Percentiles rank a stretch among this genome's conserved stretches.
phyloP scores from a whole-genome alignment of 2,329 filamentous ascomycete genomes.

The Fusarium nygamai region DNA sequence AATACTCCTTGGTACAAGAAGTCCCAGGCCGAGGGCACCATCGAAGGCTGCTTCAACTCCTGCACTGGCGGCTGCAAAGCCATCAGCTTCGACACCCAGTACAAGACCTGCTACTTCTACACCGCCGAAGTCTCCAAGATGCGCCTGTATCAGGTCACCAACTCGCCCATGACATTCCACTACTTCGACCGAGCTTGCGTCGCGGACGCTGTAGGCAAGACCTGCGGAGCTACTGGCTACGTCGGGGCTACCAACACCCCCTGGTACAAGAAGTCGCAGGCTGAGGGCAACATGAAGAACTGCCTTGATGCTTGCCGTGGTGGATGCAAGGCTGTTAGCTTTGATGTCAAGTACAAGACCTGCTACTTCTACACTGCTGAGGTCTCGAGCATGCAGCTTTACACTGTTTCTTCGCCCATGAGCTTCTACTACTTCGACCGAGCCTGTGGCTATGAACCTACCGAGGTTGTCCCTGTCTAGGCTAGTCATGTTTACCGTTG shows the following conservation, averaged over 20 bases:
- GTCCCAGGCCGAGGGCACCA: background rate
- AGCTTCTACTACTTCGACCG: background rate
- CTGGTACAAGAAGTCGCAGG: background rate
- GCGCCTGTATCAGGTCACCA: background rate
- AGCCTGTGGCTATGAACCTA: background rate
- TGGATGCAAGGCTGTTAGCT: background rate
- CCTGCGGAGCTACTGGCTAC: background rate
- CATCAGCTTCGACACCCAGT: background rate
- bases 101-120: background rate
- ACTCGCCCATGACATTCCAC: background rate
- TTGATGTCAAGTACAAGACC: background rate
- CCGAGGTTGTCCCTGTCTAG: background rate
- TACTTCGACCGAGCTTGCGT: background rate
- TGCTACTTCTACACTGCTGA: background rate
- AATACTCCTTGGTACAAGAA: background rate
- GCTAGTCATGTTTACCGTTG: no score
- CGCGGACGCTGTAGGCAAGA: background rate
- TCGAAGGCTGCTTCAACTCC: background rate
- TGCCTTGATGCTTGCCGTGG: background rate
- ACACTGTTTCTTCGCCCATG: background rate
- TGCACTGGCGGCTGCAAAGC: background rate
- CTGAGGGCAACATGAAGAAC: background rate
- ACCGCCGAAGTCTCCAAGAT: background rate
- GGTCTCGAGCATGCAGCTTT: background rate
- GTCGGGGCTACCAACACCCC: background rate